Base-by-base conservation (phyloP, 2,329 filamentous ascomycete genomes). In the Cladosporium cucumerinum region DNA sequence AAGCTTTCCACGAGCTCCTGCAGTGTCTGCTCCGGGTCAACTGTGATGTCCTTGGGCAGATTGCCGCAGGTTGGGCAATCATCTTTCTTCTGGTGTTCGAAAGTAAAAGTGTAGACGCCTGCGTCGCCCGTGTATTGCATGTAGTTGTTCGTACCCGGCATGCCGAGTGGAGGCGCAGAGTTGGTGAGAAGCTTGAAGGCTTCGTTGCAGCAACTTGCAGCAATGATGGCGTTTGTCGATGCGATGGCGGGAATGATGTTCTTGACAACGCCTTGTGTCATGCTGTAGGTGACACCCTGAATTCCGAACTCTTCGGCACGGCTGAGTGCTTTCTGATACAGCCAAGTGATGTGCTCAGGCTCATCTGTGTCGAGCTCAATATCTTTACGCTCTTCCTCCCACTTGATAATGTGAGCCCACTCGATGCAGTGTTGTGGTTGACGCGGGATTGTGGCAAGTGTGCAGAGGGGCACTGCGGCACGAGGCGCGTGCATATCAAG, bases 81-180 rank as follows among this genome's bases (percentile, higher is more conserved):
- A 18, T 89, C 85, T 78, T 97, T 98, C 81, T 91, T 92, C 79
- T 97, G 90, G 73, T 97, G 93, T 73, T 93, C 89, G 77, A 98
- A 99, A 0, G 95, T 99, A 78, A 97, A 97, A 0, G 95, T 99
- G 81, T 99, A 99, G 69, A 99, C 90, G 69, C 90, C 86, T 73
- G 96, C 94, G 73, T 98, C 93, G 55, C 96, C 95, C 14, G 92
- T 97, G 78, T 99, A 99, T 91, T 97, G 97, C 93, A 98, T 98
- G 80, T 99, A 99, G 77, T 97, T 83, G 68, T 82, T 79, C 8
- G 75, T 96, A 26, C 89, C 89, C 52, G 89, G 87, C 68, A 87
- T 83, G 14, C 90, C 91, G 18, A 99, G 83, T 68, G 88, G 89
- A 0, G 94, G 92, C 34, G 94, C 95, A 43, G 89, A 87, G 57